phyloP scores from a whole-genome alignment of 257 asterid genomes.

The Forsythia viridissima region DNA sequence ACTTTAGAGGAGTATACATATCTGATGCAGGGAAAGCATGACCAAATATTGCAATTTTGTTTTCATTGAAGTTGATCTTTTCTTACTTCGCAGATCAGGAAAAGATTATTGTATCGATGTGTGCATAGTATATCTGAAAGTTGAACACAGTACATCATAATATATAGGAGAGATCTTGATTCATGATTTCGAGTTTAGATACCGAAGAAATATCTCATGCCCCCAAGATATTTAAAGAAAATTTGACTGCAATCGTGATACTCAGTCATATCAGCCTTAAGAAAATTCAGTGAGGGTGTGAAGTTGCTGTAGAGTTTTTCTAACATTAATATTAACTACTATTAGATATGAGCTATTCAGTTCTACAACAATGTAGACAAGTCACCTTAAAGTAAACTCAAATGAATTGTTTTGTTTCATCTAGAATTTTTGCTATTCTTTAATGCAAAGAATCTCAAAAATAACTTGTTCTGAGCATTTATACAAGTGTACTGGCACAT shows the following conservation, averaged over 20 bases:
- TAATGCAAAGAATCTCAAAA: no score
- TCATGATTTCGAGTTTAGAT: background rate
- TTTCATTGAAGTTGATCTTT: background rate
- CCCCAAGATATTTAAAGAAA: background rate
- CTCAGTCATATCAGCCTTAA: background rate
- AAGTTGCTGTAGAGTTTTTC: background rate
- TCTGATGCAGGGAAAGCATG: background rate
- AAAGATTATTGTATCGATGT: background rate
- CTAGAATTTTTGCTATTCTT: background rate
- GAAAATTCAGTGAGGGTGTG: background rate
- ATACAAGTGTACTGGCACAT: no score
- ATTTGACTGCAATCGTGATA: background rate
- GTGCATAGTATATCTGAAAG: background rate
- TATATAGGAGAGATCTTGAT: background rate
- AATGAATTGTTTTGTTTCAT: no score
- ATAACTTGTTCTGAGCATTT: no score
- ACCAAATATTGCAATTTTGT: background rate
- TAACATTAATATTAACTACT: no score
- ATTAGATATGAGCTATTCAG: background rate
- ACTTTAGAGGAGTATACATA: background rate
- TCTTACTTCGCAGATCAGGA: background rate
- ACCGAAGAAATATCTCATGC: background rate
- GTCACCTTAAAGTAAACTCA: background rate
- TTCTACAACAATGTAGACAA: background rate
- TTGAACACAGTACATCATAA: background rate